phyloP scores from a whole-genome alignment of 208 protist genomes.

The Naegleria fowleri region DNA sequence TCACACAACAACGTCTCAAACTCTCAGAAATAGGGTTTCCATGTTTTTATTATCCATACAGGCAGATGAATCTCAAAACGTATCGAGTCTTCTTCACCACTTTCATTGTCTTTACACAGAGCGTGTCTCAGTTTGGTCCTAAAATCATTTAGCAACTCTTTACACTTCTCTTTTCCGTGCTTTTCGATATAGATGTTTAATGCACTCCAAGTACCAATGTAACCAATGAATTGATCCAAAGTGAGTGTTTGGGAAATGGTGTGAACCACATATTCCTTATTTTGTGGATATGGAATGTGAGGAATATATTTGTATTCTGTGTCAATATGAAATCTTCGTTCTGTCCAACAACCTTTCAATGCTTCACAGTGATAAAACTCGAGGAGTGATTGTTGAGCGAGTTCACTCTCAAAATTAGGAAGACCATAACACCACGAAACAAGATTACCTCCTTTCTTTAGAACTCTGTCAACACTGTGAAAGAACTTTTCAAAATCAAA shows the following conservation, averaged over 20 bases:
- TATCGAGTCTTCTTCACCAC: too few species aligned
- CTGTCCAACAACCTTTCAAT: background rate
- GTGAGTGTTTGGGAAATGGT: background rate
- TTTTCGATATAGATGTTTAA: background rate
- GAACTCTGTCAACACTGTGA: background rate
- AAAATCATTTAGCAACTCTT: background rate
- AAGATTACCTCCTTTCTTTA: background rate
- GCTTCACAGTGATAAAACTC: background rate
- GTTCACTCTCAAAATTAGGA: background rate
- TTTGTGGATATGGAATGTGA: background rate
- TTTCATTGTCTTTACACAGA: background rate
- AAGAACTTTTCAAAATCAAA: slow-evolving; percentile 24
- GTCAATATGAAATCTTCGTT: background rate
- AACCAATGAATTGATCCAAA: background rate
- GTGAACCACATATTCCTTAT: background rate
- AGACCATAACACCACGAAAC: background rate
- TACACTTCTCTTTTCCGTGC: background rate
- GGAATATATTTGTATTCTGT: background rate
- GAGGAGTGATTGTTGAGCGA: background rate
- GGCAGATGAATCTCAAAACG: too few species aligned
- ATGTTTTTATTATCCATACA: too few species aligned
- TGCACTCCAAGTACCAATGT: background rate
- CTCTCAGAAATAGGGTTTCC: too few species aligned
- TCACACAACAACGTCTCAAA: too few species aligned
- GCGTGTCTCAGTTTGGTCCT: background rate